Conservation (phyloP, 2,329 filamentous ascomycete genomes). For the Colletotrichum nymphaeae region DNA sequence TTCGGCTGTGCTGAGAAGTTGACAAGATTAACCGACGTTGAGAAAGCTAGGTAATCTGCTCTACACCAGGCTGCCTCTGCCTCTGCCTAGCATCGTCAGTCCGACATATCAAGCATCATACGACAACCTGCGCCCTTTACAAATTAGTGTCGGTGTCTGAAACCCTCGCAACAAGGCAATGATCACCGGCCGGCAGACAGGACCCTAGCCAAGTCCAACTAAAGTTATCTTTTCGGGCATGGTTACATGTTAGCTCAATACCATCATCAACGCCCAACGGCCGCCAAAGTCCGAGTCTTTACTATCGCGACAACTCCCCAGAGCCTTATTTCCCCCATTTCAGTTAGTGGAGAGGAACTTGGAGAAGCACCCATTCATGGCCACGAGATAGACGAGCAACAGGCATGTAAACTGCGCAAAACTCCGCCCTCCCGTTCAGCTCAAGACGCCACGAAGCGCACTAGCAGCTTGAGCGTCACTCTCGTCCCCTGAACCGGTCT, state of each 20-base stretch:
- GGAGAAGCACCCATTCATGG: background rate
- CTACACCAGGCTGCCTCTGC: background rate
- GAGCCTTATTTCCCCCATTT: background rate
- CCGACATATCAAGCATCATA: background rate
- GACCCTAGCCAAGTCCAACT: background rate
- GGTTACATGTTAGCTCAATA: background rate
- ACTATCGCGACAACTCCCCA: background rate
- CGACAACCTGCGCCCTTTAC: slow-evolving; percentile 5
- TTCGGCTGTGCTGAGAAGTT: background rate
- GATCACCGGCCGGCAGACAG: background rate
- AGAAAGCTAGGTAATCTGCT: background rate
- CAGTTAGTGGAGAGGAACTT: background rate
- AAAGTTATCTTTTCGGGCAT: background rate
- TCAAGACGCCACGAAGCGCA: slow-evolving; percentile 22
- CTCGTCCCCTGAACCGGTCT: slow-evolving; percentile 30
- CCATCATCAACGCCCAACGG: background rate
- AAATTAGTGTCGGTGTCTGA: slow-evolving; percentile 7
- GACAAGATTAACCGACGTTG: background rate
- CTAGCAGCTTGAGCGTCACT: slow-evolving; percentile 14
- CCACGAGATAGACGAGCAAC: background rate
- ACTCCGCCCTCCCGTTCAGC: slow-evolving; percentile 19
- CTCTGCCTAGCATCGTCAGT: background rate
- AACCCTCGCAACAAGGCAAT: slow-evolving; percentile 7
- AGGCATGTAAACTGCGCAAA: background rate
- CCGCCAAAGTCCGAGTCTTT: background rate